These are phyloP conservation scores for Teunomyces cretensis DNA, from an alignment of 805 yeast genomes.

Conservation along the genomic window DNA sequence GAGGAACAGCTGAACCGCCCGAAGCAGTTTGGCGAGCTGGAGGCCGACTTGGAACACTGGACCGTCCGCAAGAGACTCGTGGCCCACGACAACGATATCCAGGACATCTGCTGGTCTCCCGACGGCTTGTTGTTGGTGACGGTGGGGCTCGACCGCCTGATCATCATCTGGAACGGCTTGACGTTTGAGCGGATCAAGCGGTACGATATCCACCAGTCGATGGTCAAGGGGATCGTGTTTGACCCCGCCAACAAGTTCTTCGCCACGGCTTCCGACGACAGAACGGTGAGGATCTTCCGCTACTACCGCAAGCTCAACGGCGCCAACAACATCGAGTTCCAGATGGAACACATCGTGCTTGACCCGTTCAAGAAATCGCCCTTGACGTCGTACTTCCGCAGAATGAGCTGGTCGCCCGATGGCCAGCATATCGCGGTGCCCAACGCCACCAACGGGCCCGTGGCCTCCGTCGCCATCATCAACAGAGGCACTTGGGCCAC, in stretches of 20 bases:
- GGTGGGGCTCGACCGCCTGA: slow-evolving; percentile 91
- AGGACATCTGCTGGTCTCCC: slow-evolving; percentile 98
- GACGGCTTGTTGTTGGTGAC: slow-evolving; percentile 88
- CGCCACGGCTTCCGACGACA: slow-evolving; percentile 95
- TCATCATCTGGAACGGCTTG: slow-evolving; percentile 89
- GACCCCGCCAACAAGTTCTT: slow-evolving; percentile 98
- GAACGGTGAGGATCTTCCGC: slow-evolving; percentile 84
- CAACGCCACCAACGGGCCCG: slow-evolving; percentile 82
- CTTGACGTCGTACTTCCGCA: slow-evolving; percentile 82
- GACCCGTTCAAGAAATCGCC: slow-evolving; percentile 91
- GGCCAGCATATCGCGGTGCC: slow-evolving; percentile 87
- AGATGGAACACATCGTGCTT: slow-evolving; percentile 77
- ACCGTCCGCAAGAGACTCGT: slow-evolving; percentile 86
- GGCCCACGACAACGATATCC: slow-evolving; percentile 97
- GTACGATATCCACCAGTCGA: slow-evolving; percentile 90
- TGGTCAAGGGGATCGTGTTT: slow-evolving; percentile 94
- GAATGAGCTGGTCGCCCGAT: slow-evolving; percentile 89
- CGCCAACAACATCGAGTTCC: slow-evolving; percentile 68
- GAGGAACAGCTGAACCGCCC: slow-evolving; percentile 58
- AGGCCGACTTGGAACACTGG: slow-evolving; percentile 86
- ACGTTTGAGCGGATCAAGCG: slow-evolving; percentile 88
- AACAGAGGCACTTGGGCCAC: slow-evolving; percentile 80
- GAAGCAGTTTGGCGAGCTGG: slow-evolving; percentile 66
- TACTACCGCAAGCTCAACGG: slow-evolving; percentile 66
- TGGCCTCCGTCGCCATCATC: slow-evolving; percentile 68